Conservation (phyloP, 2,329 filamentous ascomycete species). For the Pseudopyrenochaeta lycopersici region DNA sequence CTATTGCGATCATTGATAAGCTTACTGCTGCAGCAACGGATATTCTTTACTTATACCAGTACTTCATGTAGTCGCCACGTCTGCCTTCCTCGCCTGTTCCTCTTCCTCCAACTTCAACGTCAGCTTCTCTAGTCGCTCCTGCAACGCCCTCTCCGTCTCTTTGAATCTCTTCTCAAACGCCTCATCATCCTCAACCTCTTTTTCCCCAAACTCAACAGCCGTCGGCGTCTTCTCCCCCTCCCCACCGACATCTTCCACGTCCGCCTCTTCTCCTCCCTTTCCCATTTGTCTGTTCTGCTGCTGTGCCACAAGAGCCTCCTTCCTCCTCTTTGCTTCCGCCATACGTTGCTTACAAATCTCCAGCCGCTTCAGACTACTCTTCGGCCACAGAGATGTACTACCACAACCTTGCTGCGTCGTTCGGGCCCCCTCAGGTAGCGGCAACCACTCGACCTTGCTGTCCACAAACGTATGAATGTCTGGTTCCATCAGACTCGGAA, state of each 20-base stretch:
- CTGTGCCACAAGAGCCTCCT: constrained; percentile 10
- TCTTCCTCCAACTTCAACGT: constrained; percentile 34
- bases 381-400: constrained; percentile 31
- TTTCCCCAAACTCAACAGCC: constrained; percentile 20
- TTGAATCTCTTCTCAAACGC: constrained; percentile 38
- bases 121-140: constrained; percentile 40
- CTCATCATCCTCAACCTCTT: constrained; percentile 36
- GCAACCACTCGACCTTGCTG: constrained; percentile 42
- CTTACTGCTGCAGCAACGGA: too few relatives aligned
- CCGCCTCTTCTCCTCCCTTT: not conserved
- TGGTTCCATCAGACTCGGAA: constrained; percentile 39
- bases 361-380: constrained; percentile 36
- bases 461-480: constrained; percentile 40
- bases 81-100: not conserved
- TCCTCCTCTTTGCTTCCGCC: constrained; percentile 5
- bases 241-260: constrained; percentile 6
- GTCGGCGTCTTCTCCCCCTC: constrained; percentile 44
- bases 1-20: too few relatives aligned
- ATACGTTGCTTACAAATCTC: constrained; percentile 21
- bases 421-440: constrained; percentile 32
- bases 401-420: constrained; percentile 18
- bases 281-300: not conserved
- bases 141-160: constrained; percentile 38
- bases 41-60: too few relatives aligned
- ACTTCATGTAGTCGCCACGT: not conserved